Evolutionary conservation across 208 protist genomes (phyloP), one percentile per base, ranked within the genome.

Genomic region (Trypanosoma avium): DNA sequence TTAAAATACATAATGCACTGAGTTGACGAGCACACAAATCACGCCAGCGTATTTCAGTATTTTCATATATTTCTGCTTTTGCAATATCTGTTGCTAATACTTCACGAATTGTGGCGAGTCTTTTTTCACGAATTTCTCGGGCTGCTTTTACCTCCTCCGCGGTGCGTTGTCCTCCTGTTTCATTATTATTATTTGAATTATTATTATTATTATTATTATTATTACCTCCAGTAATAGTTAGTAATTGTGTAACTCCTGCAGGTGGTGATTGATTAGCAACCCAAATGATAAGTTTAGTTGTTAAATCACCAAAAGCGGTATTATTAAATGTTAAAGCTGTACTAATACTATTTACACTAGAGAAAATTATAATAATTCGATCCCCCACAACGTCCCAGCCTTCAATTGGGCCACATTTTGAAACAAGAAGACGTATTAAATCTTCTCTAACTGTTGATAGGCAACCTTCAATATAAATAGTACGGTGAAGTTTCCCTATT

Each of bases 401-500:
- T 60, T 95, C 90, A 29, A 95, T 77, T 0, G 74, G 62, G 30
- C 90, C 90, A 43, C 90, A 93, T 58, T 84, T 79, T n/a, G 52
- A 35, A 27, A 83, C 61, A 47, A 95, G 69, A 52, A 95, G 65
- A 29, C 67, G 73, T 38, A 88, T 24, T n/a, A 95, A 70, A 33
- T 91, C 86, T 70, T 95, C 86, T 10, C 77, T 61, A n/a, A 74
- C 57, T 29, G 80, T 77, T 26, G 77, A 62, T 12, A 68, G 67
- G 68, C 84, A 90, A 38, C 75, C 68, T 13, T 75, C 73, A 52
- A 92, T 71, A 78, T 93, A 93, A 58, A 95, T 77, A 9, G 90
- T 92, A 36, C 90, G 90, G 70, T 95, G 90, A 38, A 91, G 72
- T 61, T 86, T 88, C 12, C 90, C 90, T 3, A 95, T 84, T 21